Conservation (phyloP, 129 eudicot species). For the Arctium lappa region DNA sequence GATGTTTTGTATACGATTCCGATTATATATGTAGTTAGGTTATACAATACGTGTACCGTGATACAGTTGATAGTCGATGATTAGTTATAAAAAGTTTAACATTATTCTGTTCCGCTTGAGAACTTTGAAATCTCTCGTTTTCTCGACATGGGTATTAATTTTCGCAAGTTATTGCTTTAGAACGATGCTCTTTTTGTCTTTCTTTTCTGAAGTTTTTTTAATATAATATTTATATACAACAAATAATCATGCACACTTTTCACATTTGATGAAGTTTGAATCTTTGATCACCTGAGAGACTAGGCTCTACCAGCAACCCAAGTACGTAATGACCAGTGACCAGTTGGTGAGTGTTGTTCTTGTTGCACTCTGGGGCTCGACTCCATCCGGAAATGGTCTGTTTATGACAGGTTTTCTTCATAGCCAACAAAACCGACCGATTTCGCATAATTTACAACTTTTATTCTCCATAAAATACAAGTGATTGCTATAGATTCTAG, state of each 20-base stretch:
- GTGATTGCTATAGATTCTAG: not conserved
- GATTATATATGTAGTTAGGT: slow-evolving; percentile 37
- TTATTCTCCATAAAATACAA: not conserved
- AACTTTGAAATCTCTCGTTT: not conserved
- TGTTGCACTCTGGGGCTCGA: not conserved
- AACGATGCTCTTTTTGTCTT: not conserved
- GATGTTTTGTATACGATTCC: slow-evolving; percentile 24
- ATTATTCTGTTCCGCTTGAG: slow-evolving; percentile 1
- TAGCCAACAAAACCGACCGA: not conserved
- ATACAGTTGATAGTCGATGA: slow-evolving; percentile 1
- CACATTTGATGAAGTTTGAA: not conserved
- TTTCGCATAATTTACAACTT: not conserved
- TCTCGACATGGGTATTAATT: not conserved
- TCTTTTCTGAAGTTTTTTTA: not conserved
- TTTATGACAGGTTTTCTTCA: not conserved
- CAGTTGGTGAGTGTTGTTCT: too few relatives aligned
- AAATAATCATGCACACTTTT: not conserved
- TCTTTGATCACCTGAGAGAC: not conserved
- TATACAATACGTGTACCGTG: slow-evolving; percentile 24
- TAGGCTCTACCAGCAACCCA: not conserved
- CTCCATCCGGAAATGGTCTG: not conserved
- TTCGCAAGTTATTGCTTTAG: not conserved
- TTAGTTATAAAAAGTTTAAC: slow-evolving; percentile 12
- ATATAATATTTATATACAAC: not conserved
- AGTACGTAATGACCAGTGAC: too few relatives aligned